phyloP scores from a whole-genome alignment of 139 green algal species.

The Coccomyxa sp. region DNA sequence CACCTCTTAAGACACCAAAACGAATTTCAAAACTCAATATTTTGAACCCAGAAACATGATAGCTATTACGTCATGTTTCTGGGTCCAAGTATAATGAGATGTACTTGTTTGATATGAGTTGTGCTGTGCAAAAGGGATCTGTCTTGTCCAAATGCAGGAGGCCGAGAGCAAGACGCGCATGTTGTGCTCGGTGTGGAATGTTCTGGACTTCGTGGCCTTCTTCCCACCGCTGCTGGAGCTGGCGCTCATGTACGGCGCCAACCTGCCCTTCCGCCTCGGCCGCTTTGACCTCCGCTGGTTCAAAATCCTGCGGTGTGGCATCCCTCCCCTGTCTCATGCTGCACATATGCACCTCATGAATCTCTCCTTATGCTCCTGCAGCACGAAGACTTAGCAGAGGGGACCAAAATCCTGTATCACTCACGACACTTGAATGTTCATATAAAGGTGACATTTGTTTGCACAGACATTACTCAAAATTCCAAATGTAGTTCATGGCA shows the following conservation, averaged over 20 bases:
- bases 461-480: no score
- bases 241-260: constrained; percentile 21
- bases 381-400: no score
- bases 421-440: background rate
- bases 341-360: background rate
- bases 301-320: constrained; percentile 54
- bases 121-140: no score
- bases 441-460: background rate
- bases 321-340: background rate
- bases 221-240: constrained; percentile 56
- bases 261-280: constrained; percentile 20
- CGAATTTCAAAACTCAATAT: no score
- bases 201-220: constrained; percentile 74
- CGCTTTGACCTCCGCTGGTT: constrained; percentile 66
- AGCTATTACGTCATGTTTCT: no score
- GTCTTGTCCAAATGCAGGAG: constrained; percentile 10
- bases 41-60: no score
- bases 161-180: constrained; percentile 40
- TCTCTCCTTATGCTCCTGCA: no score
- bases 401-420: background rate
- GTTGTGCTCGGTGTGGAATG: constrained; percentile 31
- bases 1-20: no score
- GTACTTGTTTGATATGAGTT: no score
- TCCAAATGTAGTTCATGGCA: no score
- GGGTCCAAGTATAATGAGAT: no score